Evolutionary conservation across 2,329 filamentous ascomycete genomes (phyloP), one percentile per base, ranked within the genome.

Genomic region (Aspergillus pseudonomiae): DNA sequence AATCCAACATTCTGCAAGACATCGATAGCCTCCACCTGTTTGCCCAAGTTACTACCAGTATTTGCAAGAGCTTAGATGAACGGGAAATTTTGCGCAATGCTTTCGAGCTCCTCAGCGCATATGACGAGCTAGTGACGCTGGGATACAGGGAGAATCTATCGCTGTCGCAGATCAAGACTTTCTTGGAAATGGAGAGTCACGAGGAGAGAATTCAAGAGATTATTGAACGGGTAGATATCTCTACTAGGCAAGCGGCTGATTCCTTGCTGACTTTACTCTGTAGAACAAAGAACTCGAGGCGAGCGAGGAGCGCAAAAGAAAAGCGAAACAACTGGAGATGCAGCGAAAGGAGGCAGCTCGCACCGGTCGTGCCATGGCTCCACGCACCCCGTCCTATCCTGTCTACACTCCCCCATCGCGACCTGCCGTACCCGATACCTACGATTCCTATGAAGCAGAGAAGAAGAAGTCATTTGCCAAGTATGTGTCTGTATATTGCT

Each of bases 141-240:
- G 95, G 95, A 14, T 98, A 99, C 82, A 84, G 95, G 74, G 95
- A 99, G 83, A 99, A 99, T 80, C 83, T 99, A 71, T 96, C 94
- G 28, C 88, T 99, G 73, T 92, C 89, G 80, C 96, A 99, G 82
- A 99, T 99, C 84, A 97, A 96, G 86, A 97, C 95, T 2, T 99
- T 99, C 85, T 81, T 99, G 71, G 96, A 98, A 76, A 99, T 99
- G 95, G 95, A 99, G 80, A 95, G 91, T 80, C 95, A 99, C 75
- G 96, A 99, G 81, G 95, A 99, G 85, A 89, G 95, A 76, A 98
- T 99, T 71, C 95, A 99, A 80, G 95, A 97, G 77, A 99, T 97
- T 67, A 97, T 97, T 75, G 93, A 93, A 66, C 86, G 93, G 77
- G 91, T 94, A 88, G 67, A 57, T 66, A 55, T 62, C 46, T 50